Evolutionary conservation across 805 yeast genomes (phyloP), one percentile per base, ranked within the genome.

Genomic region (Saccharomycopsis olivae): DNA sequence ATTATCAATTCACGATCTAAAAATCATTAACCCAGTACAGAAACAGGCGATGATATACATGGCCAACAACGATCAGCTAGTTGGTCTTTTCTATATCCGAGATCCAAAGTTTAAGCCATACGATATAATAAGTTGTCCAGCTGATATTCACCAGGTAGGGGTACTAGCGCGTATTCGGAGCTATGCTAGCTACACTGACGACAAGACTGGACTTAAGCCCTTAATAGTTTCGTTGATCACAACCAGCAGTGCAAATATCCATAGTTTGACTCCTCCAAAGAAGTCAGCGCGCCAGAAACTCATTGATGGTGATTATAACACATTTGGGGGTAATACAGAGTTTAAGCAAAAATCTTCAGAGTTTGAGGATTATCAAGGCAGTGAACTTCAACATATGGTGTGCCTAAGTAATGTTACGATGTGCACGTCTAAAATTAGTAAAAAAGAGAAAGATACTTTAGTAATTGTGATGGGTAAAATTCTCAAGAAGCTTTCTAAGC

Each of bases 51-150:
- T 46, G 8, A 37, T 46, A n/a, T 36, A 34, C 14, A 33, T 43
- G 37, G 47, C 44, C 3, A 34, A 39, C 16, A 30, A 30, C 13
- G 33, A 43, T 29, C 39, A 40, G 29, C 20, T 34, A 18, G 31
- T 46, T 39, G 49, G 38, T 4, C 32, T 46, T 6, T 43, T 46
- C 30, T 46, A 36, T 18, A 38, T 43, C 20, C 43, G 42, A 17
- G 41, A 43, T 19, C 39, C 34, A 4, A 33, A 29, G 15, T 46
- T 43, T 36, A 36, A 38, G 15, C 24, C 47, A 2, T 36, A 19
- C 20, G 39, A 44, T 33, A 40, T 35, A 4, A 31, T 46, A n/a
- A 39, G 30, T n/a, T 23, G 38, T 8, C 18, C 23, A 8, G 21
- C 24, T 25, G 49, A 46, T 31, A 33, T 43, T 11, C 36, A 46